Conservation (phyloP, 768 basidiomycete species). For the Saitozyma sp. region DNA sequence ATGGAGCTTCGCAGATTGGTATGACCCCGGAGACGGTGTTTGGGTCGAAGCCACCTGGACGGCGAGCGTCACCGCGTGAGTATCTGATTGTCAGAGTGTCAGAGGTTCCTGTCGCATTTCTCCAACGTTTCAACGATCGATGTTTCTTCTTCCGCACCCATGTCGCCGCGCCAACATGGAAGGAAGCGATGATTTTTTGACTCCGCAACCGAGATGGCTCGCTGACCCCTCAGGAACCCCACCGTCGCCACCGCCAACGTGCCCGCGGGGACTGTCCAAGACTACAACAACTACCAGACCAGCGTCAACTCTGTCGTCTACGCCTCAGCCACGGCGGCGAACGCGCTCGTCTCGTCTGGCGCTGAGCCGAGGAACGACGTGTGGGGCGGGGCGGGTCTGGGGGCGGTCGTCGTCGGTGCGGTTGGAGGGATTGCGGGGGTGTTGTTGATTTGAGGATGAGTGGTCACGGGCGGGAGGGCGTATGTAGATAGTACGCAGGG, state of each 20-base stretch:
- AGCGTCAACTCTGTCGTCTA: conserved; percentile 37
- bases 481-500: too few species aligned
- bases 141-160: not conserved
- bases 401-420: not conserved
- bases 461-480: too few species aligned
- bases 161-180: not conserved
- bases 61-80: conserved; percentile 35
- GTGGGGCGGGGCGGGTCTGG: not conserved
- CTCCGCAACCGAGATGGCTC: not conserved
- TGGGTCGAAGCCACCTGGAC: conserved; percentile 40
- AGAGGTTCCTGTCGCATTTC: too few species aligned
- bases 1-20: conserved; percentile 23
- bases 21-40: conserved; percentile 33
- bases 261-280: conserved; percentile 35
- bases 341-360: conserved; percentile 2
- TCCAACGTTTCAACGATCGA: too few species aligned
- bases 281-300: conserved; percentile 38
- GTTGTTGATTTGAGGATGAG: too few species aligned
- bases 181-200: not conserved
- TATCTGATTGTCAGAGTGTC: not conserved
- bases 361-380: too few species aligned
- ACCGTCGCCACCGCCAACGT: conserved; percentile 38
- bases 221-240: conserved; percentile 18
- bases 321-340: conserved; percentile 21
- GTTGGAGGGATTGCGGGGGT: not conserved